These are phyloP conservation scores for Diplodia corticola DNA, from an alignment of 2,329 filamentous ascomycete genomes.

Conservation along the genomic window DNA sequence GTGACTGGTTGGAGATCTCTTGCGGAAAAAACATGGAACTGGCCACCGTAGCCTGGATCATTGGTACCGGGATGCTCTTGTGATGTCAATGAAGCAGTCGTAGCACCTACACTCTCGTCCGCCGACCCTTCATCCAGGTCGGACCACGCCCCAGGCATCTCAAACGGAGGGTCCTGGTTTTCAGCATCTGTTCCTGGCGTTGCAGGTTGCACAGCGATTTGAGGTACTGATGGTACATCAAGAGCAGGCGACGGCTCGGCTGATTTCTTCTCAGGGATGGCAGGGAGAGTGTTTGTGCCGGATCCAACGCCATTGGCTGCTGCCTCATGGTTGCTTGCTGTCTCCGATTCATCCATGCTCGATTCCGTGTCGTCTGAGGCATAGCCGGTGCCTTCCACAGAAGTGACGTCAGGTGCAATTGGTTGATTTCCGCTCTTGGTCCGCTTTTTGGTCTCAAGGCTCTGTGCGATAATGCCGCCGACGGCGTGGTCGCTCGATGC, in stretches of 20 bases:
- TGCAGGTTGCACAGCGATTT: slow-evolving; percentile 39
- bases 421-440: slow-evolving; percentile 56
- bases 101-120: slow-evolving; percentile 29
- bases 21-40: background rate
- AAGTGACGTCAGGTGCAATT: slow-evolving; percentile 69
- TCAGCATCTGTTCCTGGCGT: slow-evolving; percentile 35
- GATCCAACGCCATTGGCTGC: background rate
- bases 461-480: slow-evolving; percentile 57
- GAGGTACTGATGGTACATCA: slow-evolving; percentile 30
- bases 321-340: background rate
- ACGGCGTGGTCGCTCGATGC: slow-evolving; percentile 62
- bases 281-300: background rate
- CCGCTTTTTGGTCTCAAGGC: slow-evolving; percentile 44
- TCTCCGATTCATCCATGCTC: slow-evolving; percentile 4
- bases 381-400: slow-evolving; percentile 66
- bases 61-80: background rate
- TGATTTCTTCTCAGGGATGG: slow-evolving; percentile 3
- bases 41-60: background rate
- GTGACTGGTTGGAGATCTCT: slow-evolving; percentile 1
- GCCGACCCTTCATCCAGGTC: slow-evolving; percentile 26
- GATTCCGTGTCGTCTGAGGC: slow-evolving; percentile 47
- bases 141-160: slow-evolving; percentile 34
- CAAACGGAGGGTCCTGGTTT: slow-evolving; percentile 29
- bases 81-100: background rate
- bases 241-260: background rate